These are phyloP conservation scores for Cyclanthera cordifolia DNA, from an alignment of 306 rosid genomes.

Conservation along the genomic window DNA sequence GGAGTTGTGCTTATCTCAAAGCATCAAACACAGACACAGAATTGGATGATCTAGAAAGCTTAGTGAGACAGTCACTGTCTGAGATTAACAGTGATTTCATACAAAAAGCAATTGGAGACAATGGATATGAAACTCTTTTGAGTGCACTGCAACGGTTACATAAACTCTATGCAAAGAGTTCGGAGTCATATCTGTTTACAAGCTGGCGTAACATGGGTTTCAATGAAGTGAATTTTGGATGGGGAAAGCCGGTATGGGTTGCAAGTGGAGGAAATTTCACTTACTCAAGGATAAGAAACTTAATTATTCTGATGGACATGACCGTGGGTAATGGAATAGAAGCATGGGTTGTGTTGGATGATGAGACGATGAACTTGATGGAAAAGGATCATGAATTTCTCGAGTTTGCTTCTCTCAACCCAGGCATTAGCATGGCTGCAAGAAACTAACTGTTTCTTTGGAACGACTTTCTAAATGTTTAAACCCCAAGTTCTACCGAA, in stretches of 20 bases:
- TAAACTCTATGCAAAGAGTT: not conserved
- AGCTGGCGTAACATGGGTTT: conserved; percentile 11
- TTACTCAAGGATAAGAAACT: not conserved
- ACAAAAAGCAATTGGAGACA: not conserved
- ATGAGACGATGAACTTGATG: not conserved
- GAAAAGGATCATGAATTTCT: not conserved
- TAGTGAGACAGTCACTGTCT: not conserved
- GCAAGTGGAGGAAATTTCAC: not conserved
- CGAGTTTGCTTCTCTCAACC: not conserved
- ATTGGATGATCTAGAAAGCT: not conserved
- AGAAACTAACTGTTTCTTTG: too few species aligned
- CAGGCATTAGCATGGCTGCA: not conserved
- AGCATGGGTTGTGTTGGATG: conserved; percentile 5
- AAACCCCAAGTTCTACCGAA: too few species aligned
- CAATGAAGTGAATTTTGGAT: conserved; percentile 4
- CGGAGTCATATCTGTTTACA: not conserved
- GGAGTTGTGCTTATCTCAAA: not conserved
- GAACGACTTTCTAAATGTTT: too few species aligned
- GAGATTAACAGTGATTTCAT: not conserved
- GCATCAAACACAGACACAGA: not conserved
- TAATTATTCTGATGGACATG: not conserved
- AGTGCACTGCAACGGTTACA: not conserved
- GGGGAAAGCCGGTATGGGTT: conserved; percentile 8
- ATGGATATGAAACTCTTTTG: not conserved
- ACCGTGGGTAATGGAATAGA: not conserved